Evolutionary conservation across 208 protist species (phyloP), one percentile per base, ranked within the genome.

Genomic region (Trichomonas vaginalis): DNA sequence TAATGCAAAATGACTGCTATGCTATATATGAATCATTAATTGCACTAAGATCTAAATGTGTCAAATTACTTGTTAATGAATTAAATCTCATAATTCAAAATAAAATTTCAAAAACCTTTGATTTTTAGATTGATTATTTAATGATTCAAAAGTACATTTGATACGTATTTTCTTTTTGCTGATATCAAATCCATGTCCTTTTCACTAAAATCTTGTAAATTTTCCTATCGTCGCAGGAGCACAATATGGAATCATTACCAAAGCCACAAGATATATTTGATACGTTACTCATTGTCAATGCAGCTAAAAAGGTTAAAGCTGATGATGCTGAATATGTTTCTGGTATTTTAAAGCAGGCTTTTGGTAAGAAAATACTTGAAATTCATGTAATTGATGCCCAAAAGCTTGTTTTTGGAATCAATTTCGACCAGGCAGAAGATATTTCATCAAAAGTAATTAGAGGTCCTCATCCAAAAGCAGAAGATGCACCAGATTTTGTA

Each of bases 391-490:
- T 92, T 49, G 27, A 51, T 39, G 56, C 35, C 9, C 6, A 51
- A 35, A 92, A 48, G 17, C 14, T 92, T 8, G 23, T 42, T 40
- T n/a, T 88, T 88, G 86, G 86, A 35, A 51, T 92, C 17, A 35
- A 92, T 51, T 39, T 49, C 8, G 46, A 92, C 32, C n/a, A 40
- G 9, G 32, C 48, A 9, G 40, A 17, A 21, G 86, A 92, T 51
- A 48, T 92, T 39, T 51, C 42, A 39, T 1, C 45, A 9, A 27
- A 92, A 32, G 46, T 47, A 12, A 45, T 48, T 15, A 42, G 1
- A 51, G 86, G 86, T 51, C 86, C 86, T 15, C 86, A 92, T 92
- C 86, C 86, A 92, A 92, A 92, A 92, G 12, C 40, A 39, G 15
- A 9, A 56, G 40, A 48, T 48, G 86, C 86, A 12, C 15, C 45